Evolutionary conservation across 2,329 filamentous ascomycete genomes (phyloP).

Genomic region (Epichloe sibirici): DNA sequence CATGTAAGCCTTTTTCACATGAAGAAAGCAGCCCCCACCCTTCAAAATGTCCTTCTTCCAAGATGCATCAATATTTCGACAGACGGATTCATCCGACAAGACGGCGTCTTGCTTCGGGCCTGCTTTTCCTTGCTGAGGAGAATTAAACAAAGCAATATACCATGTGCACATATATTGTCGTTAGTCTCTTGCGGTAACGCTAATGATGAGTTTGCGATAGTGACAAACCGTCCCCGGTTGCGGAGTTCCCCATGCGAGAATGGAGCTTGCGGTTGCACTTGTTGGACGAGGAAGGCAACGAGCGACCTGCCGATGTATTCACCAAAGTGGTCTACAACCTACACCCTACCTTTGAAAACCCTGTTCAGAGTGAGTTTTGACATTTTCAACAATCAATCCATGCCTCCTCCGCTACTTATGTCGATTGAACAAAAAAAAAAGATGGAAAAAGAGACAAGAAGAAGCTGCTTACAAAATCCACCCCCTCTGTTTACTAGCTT

Average conservation of each 20-base stretch:
- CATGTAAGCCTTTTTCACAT: slow-evolving; percentile 47
- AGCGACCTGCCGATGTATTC: slow-evolving; percentile 73
- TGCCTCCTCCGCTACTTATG: neutral
- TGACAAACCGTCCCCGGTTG: slow-evolving; percentile 67
- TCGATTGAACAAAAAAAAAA: neutral
- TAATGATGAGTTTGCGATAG: slow-evolving; percentile 28
- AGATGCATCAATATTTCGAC: neutral
- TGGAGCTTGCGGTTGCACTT: slow-evolving; percentile 85
- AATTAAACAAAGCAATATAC: neutral
- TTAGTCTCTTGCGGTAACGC: neutral
- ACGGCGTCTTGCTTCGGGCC: neutral
- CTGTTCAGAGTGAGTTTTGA: slow-evolving; percentile 60
- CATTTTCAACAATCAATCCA: neutral
- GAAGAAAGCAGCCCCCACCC: neutral
- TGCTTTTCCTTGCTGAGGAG: neutral
- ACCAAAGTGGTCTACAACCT: slow-evolving; percentile 87
- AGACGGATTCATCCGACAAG: neutral
- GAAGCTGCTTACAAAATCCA: neutral
- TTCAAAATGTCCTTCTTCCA: neutral
- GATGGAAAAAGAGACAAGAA: neutral
- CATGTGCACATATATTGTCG: neutral
- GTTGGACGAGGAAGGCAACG: slow-evolving; percentile 74
- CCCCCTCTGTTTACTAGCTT: slow-evolving; percentile 35
- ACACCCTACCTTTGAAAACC: slow-evolving; percentile 85
- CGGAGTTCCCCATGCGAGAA: slow-evolving; percentile 82